phyloP scores from a whole-genome alignment of 306 rosid genomes.

The Ammopiptanthus mongolicus region DNA sequence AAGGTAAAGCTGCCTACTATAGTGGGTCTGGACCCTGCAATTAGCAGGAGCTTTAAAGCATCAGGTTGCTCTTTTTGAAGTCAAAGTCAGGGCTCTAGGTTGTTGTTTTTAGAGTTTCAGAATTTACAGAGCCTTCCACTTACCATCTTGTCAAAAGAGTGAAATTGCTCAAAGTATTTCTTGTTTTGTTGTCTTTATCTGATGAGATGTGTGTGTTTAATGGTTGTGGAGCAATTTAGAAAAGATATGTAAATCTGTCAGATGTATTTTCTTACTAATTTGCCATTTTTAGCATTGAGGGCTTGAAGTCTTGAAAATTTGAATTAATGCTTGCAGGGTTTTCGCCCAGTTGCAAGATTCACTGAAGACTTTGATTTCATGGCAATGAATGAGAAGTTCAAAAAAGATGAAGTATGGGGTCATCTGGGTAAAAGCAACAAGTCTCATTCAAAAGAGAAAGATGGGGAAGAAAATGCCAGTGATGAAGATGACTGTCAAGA shows the following conservation, averaged over 20 bases:
- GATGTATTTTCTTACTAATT: background rate
- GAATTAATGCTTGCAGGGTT: conserved; percentile 28
- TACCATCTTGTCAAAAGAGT: background rate
- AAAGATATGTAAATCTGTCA: background rate
- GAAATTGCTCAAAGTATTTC: background rate
- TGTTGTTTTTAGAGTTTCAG: background rate
- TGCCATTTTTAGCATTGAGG: background rate
- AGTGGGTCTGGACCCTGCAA: too few relatives aligned
- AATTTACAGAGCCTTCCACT: background rate
- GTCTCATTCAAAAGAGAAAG: conserved; percentile 30
- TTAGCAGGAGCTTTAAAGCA: too few relatives aligned
- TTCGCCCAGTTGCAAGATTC: conserved; percentile 34
- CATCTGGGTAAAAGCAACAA: conserved; percentile 45
- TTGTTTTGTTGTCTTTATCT: background rate
- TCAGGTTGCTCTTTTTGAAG: too few relatives aligned
- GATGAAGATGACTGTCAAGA: conserved; percentile 20
- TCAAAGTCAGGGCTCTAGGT: background rate
- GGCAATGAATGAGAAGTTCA: conserved; percentile 62
- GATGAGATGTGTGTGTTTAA: background rate
- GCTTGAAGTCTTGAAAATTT: background rate
- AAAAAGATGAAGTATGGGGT: conserved; percentile 60
- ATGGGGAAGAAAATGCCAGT: conserved; percentile 26
- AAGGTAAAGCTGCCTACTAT: too few relatives aligned
- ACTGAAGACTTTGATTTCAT: conserved; percentile 56
- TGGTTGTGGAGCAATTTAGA: background rate